A percentile compares a stretch with the other conserved stretches of the same genome.
These are phyloP conservation scores for Luzula sylvatica DNA, from an alignment of 176 grass and related monocot genomes.

Conservation along the genomic window DNA sequence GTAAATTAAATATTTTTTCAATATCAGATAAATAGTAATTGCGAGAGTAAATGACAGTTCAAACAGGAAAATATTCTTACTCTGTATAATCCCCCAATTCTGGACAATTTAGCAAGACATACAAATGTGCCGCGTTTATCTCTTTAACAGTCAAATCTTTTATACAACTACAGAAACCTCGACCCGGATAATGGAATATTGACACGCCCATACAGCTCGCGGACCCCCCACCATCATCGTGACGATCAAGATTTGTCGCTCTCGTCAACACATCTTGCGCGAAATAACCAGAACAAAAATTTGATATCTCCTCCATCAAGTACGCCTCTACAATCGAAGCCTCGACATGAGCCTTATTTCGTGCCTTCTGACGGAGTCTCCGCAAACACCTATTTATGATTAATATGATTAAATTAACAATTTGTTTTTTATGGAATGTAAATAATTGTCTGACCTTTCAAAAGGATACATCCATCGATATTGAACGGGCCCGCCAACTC, in stretches of 20 bases:
- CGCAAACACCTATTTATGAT: background rate
- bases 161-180: background rate
- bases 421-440: background rate
- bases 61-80: no score
- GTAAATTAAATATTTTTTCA: no score
- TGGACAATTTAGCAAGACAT: slow-evolving; percentile 13
- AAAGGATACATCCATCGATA: slow-evolving; percentile 24
- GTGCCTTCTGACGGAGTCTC: background rate
- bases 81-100: slow-evolving; percentile 8
- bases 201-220: background rate
- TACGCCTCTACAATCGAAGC: slow-evolving; percentile 11
- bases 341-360: slow-evolving; percentile 10
- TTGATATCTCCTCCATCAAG: slow-evolving; percentile 15
- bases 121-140: slow-evolving; percentile 1
- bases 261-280: background rate
- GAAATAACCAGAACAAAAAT: slow-evolving; percentile 13
- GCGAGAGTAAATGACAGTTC: no score
- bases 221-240: slow-evolving; percentile 7
- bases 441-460: slow-evolving; percentile 1
- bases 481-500: background rate
- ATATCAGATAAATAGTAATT: no score
- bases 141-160: slow-evolving; percentile 1
- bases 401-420: background rate
- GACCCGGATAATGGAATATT: background rate
- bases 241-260: background rate